Base-by-base conservation (phyloP, 1,284 basidiomycete genomes). In the Clitocybe nebularis region DNA sequence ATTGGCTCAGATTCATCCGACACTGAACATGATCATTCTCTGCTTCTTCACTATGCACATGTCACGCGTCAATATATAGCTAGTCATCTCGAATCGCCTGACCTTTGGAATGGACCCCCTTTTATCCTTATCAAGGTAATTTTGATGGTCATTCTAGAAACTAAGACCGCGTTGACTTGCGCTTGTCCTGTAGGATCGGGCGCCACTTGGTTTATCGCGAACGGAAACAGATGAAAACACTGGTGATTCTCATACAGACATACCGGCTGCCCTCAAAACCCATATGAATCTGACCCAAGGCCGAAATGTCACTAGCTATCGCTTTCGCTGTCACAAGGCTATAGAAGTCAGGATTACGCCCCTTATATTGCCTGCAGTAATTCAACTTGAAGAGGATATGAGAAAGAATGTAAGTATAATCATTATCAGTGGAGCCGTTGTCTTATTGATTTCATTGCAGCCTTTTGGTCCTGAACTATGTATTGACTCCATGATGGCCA, bases 401-500 rank as follows among this genome's bases (percentile, higher is more conserved):
- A 62, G 62, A 47, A 57, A 51, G 36, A 60, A 60, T 50, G 77
- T 79, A 54, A 58, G 60, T 47, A 39, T 36, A 16, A 35, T 39
- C 19, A 16, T 32, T 22, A n/a, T 44, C 24, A 33, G 14, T 20
- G 20, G 33, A n/a, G n/a, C n/a, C n/a, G 9, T 23, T 41, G 20
- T 33, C 32, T 25, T 19, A 41, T 39, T 21, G 16, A 11, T 14
- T 28, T 28, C 39, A 20, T 28, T 17, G 24, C 43, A 76, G 74
- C 48, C 48, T 24, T 50, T 63, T 17, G 64, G 69, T 25, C 65
- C 72, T 11, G 77, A 78, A 48, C 57, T 76, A 17, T 59, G 49
- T 32, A 54, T 82, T 22, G 81, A 83, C 45, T 56, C 55, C 10
- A 52, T 77, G 39, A 57, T 79, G 53, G 59, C 60, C 3, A 51